A percentile compares a stretch with the other conserved stretches of the same genome.
Evolutionary conservation across 352 stramenopile genomes (phyloP).

Genomic region (Phytophthora rubi): DNA sequence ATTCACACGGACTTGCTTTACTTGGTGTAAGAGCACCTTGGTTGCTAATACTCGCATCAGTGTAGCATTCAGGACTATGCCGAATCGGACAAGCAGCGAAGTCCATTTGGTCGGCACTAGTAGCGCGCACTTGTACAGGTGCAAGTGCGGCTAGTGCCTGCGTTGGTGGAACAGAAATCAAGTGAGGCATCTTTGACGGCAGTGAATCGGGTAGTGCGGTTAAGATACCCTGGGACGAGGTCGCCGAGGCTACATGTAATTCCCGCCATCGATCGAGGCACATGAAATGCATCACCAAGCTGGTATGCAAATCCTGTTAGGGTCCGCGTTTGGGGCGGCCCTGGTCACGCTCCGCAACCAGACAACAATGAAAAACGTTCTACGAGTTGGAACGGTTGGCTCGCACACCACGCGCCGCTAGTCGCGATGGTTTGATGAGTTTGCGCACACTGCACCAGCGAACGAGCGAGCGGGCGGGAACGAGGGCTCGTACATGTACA

Average conservation of each 20-base stretch:
- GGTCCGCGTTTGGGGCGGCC: conserved; percentile 5
- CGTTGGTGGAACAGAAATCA: conserved; percentile 17
- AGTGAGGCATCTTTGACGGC: conserved; percentile 16
- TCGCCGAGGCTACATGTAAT: neutral
- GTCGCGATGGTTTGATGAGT: neutral
- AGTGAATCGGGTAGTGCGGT: neutral
- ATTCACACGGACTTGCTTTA: too few relatives aligned
- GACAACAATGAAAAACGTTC: neutral
- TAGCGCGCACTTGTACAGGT: conserved; percentile 13
- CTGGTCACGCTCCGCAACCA: conserved; percentile 13
- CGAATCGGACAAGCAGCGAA: conserved; percentile 45
- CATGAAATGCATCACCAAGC: conserved; percentile 6
- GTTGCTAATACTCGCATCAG: too few relatives aligned
- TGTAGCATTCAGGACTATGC: conserved; percentile 15
- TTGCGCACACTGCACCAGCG: neutral
- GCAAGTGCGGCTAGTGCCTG: conserved; percentile 15
- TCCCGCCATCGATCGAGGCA: neutral
- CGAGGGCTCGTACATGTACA: neutral
- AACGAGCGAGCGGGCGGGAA: neutral
- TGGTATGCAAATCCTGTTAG: conserved; percentile 8
- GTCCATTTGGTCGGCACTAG: conserved; percentile 33
- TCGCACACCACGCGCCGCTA: neutral
- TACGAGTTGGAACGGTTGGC: neutral
- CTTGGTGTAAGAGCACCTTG: too few relatives aligned
- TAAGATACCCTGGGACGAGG: neutral